Evolutionary conservation across 2,329 filamentous ascomycete species (phyloP), one percentile per base, ranked within the genome.

Genomic region (Allantophomopsis lycopodina): DNA sequence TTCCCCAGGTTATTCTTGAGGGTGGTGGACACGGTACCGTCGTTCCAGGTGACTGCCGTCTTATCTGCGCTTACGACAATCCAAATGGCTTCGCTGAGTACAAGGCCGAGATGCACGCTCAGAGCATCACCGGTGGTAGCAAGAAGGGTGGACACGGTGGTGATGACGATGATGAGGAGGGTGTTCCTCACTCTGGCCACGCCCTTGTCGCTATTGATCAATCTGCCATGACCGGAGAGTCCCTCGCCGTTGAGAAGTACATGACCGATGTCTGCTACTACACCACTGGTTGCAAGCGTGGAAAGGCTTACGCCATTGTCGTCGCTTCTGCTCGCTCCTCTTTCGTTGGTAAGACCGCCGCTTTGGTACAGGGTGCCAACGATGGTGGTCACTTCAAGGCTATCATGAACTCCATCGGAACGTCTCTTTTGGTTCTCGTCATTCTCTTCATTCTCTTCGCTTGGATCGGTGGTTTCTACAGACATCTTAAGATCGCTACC

Each of bases 401-500:
- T 48, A 81, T 85, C 68, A 85, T 85, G 81, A 79, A 85, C 72
- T 79, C 73, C 56, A 85, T 86, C 55, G 80, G 80, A 62, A 83
- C 79, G 39, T 65, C 76, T 44, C 69, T 86, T 41, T 69, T 86
- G 50, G 79, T 85, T 51, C 67, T 85, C 46, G 81, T 85, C 64
- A 78, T 85, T 62, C 79, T 82, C 64, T 85, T 73, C 69, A 83
- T 85, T 59, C 68, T 86, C 52, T 64, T 73, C 41, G 70, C 78
- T 50, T 85, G 81, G 81, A 81, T 85, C 49, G 80, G 81, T 60
- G 80, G 78, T 59, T 86, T 86, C 72, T 84, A 76, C 73, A 79
- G 75, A 57, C 65, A 81, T 62, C 57, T 83, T 47, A 65, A 66
- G 48, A 74, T 85, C 50, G 73, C 73, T 17, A 69, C 66, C 16